A percentile compares a stretch with the other conserved stretches of the same genome.
phyloP scores from a whole-genome alignment of 805 yeast genomes.

The Maudiozyma pseudohumilis region DNA sequence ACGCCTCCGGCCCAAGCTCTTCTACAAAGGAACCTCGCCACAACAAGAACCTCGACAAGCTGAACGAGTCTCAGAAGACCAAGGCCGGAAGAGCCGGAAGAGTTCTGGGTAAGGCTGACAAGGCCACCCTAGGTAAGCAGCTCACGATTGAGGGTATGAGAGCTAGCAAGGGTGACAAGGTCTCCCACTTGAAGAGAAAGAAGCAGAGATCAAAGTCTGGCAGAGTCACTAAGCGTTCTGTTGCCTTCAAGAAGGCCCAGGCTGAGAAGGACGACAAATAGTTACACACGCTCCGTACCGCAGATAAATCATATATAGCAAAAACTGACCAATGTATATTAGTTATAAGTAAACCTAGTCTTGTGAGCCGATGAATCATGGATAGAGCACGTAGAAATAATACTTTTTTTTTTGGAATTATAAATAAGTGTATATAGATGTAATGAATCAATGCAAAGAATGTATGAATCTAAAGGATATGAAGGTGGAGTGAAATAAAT shows the following conservation, averaged over 20 bases:
- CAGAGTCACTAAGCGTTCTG: conserved; percentile 37
- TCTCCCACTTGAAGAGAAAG: conserved; percentile 51
- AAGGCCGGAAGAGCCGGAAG: conserved; percentile 70
- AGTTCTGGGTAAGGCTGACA: conserved; percentile 71
- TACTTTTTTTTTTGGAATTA: too few species aligned
- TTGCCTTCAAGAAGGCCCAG: conserved; percentile 31
- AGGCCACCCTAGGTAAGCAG: conserved; percentile 51
- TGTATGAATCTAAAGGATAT: too few species aligned
- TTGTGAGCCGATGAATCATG: too few species aligned
- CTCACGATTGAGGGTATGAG: conserved; percentile 63
- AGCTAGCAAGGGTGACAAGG: conserved; percentile 57
- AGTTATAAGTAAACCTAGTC: too few species aligned
- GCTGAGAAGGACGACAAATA: neutral
- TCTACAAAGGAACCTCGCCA: neutral
- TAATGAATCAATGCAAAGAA: too few species aligned
- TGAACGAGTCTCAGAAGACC: conserved; percentile 63
- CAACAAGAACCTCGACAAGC: conserved; percentile 18
- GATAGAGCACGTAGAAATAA: too few species aligned
- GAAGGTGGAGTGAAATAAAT: too few species aligned
- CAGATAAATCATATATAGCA: too few species aligned
- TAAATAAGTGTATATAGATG: too few species aligned
- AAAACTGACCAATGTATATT: too few species aligned
- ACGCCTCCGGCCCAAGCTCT: too few species aligned
- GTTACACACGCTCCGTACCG: too few species aligned
- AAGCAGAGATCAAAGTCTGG: conserved; percentile 38